Conservation (phyloP, 2,329 filamentous ascomycete species). For the Fusarium staphyleae region DNA sequence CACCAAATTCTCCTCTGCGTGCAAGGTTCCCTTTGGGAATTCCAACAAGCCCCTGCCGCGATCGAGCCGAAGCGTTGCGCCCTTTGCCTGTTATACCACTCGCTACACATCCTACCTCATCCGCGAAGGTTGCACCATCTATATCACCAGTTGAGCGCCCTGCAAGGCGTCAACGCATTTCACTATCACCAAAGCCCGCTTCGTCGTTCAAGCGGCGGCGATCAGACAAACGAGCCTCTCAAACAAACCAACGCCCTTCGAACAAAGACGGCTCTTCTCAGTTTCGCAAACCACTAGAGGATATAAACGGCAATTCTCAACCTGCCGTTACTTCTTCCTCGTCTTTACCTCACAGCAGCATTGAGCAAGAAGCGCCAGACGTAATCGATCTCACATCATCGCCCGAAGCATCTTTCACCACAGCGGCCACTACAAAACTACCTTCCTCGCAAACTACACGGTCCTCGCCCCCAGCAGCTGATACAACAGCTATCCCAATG, state of each 20-base stretch:
- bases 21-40: not conserved
- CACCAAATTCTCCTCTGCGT: conserved; percentile 21
- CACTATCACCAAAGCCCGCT: not conserved
- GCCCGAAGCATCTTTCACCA: conserved; percentile 12
- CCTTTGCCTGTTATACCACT: conserved; percentile 3
- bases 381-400: conserved; percentile 28
- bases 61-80: not conserved
- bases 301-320: conserved; percentile 39
- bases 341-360: not conserved
- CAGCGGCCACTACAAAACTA: not conserved
- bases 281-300: conserved; percentile 31
- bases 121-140: not conserved
- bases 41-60: not conserved
- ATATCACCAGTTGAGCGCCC: not conserved
- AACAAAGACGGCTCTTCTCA: not conserved
- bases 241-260: not conserved
- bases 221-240: not conserved
- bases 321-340: not conserved
- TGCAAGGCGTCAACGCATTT: conserved; percentile 3
- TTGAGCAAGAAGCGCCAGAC: not conserved
- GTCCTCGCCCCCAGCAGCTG: not conserved
- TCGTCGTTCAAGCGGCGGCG: conserved; percentile 34
- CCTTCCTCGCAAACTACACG: not conserved
- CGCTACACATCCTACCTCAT: conserved; percentile 15
- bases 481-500: not conserved